phyloP scores from a whole-genome alignment of 2,329 filamentous ascomycete species.

The Phyllosticta ampelicida region DNA sequence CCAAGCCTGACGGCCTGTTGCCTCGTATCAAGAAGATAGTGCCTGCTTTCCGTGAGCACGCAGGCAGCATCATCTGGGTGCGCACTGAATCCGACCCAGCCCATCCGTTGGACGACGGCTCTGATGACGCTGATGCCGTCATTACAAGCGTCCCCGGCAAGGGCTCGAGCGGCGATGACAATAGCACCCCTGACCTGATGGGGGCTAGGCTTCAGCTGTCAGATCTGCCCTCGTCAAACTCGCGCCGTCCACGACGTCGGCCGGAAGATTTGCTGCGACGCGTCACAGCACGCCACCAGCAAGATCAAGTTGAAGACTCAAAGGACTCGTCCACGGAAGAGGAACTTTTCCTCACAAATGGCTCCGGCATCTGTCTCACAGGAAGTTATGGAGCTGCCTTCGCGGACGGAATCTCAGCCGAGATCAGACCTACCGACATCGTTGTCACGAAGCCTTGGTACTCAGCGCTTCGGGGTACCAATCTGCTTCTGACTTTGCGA shows the following conservation, averaged over 20 bases:
- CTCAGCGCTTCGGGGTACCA: conserved; percentile 71
- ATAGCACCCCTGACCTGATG: conserved; percentile 14
- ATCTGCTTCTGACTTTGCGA: conserved; percentile 65
- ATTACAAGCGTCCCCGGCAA: conserved; percentile 28
- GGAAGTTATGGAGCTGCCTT: conserved; percentile 40
- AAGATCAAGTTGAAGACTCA: conserved; percentile 1
- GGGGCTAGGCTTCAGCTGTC: conserved; percentile 12
- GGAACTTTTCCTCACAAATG: conserved; percentile 35
- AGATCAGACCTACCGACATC: conserved; percentile 43
- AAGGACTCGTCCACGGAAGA: conserved; percentile 24
- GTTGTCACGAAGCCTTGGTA: conserved; percentile 65
- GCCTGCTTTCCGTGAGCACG: conserved; percentile 56
- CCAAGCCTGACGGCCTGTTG: conserved; percentile 53
- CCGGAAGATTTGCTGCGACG: conserved; percentile 28
- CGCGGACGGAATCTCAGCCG: conserved; percentile 36
- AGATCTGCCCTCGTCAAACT: conserved; percentile 26
- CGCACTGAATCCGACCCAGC: conserved; percentile 61
- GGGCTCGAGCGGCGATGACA: conserved; percentile 24
- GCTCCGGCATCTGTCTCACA: conserved; percentile 30
- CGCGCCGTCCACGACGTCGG: conserved; percentile 17
- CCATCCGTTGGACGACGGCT: conserved; percentile 43
- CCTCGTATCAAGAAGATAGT: conserved; percentile 56
- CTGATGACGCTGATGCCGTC: conserved; percentile 34
- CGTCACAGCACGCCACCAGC: conserved; percentile 22
- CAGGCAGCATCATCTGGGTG: conserved; percentile 73